Percentiles rank a stretch among this genome's conserved stretches.
Conservation (phyloP, 331 rosid genomes). For the Dryas integrifolia region DNA sequence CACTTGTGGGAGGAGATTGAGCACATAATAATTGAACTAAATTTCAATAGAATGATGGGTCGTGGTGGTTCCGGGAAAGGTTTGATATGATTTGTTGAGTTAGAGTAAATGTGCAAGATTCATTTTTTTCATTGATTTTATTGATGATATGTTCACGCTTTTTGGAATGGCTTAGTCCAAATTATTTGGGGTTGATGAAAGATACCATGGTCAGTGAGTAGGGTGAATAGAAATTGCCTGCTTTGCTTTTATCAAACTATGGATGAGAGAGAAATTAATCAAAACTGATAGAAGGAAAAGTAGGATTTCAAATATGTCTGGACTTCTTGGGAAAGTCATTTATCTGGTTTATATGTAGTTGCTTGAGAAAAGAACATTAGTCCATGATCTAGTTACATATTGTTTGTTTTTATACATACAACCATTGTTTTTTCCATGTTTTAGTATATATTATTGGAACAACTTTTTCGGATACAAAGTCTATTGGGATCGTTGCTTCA, state of each 20-base stretch:
- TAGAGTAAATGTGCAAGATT: no score
- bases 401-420: no score
- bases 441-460: no score
- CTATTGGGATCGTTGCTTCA: no score
- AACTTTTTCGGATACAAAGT: no score
- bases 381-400: no score
- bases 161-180: not conserved
- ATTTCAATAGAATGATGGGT: no score
- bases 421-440: no score
- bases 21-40: no score
- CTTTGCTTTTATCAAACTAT: not conserved
- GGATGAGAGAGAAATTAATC: not conserved
- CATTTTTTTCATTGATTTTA: no score
- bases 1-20: conserved; percentile 23
- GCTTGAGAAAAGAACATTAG: not conserved
- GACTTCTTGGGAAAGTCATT: not conserved
- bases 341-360: not conserved
- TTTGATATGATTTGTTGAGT: no score
- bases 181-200: not conserved
- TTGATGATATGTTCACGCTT: not conserved
- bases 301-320: not conserved
- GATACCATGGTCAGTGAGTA: not conserved
- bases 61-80: no score
- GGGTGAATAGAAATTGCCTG: not conserved
- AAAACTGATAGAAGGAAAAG: not conserved